Conservation (phyloP, 2,329 filamentous ascomycete species). For the Hypoxylon sp. region DNA sequence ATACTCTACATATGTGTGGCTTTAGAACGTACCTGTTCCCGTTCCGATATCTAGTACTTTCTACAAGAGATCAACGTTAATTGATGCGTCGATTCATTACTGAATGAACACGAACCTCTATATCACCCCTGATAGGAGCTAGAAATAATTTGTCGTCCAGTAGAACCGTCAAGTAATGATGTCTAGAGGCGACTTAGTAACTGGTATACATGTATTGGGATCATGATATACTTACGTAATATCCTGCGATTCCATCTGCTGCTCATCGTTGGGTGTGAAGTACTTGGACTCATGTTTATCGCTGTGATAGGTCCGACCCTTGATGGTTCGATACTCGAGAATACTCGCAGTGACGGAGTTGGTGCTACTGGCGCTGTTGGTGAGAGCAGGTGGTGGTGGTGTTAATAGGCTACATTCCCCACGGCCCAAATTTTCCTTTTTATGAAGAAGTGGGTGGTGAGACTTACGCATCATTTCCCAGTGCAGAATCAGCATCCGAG, state of each 20-base stretch:
- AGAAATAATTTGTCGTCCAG: slow-evolving; percentile 45
- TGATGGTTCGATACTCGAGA: slow-evolving; percentile 43
- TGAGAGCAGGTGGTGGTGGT: background rate
- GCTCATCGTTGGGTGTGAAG: slow-evolving; percentile 40
- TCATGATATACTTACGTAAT: slow-evolving; percentile 24
- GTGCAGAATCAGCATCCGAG: slow-evolving; percentile 33
- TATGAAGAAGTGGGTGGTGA: slow-evolving; percentile 2
- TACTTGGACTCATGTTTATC: slow-evolving; percentile 38
- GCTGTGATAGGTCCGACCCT: slow-evolving; percentile 44
- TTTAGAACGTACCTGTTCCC: slow-evolving; percentile 43
- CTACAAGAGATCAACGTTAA: slow-evolving; percentile 17
- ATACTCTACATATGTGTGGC: background rate
- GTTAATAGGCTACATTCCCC: background rate
- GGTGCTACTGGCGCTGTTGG: slow-evolving; percentile 39
- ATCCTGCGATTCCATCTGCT: slow-evolving; percentile 39
- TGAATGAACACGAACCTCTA: background rate
- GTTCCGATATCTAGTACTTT: slow-evolving; percentile 48
- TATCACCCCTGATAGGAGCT: slow-evolving; percentile 14
- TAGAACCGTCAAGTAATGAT: slow-evolving; percentile 41
- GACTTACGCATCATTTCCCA: slow-evolving; percentile 41
- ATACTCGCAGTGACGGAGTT: slow-evolving; percentile 44
- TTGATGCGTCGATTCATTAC: background rate
- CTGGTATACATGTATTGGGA: background rate
- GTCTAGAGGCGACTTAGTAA: too few relatives aligned
- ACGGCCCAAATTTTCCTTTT: background rate